These are phyloP conservation scores for Ambrosiella xylebori DNA, from an alignment of 2,329 filamentous ascomycete species.

Conservation along the genomic window DNA sequence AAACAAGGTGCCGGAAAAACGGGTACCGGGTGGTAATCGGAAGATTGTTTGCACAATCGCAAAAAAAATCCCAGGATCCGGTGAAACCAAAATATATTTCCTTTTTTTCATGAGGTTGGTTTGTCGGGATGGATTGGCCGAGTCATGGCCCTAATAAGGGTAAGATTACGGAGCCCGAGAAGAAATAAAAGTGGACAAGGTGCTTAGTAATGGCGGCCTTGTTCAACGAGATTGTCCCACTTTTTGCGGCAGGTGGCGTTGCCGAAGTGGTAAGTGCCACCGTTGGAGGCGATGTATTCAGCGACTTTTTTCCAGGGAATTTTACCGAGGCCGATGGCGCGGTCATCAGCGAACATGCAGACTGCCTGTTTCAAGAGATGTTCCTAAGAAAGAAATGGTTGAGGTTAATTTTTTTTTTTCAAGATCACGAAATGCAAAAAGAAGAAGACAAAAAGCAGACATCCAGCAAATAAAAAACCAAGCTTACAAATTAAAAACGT, in stretches of 20 bases:
- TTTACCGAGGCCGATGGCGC: constrained; percentile 21
- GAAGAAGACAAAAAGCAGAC: background rate
- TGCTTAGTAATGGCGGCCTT: background rate
- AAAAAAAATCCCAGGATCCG: background rate
- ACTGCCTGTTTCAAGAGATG: constrained; percentile 29
- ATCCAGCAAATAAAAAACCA: background rate
- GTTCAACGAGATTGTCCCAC: constrained; percentile 30
- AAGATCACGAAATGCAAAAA: background rate
- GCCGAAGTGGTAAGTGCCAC: constrained; percentile 42
- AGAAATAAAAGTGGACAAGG: too few relatives aligned
- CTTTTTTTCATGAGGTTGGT: background rate
- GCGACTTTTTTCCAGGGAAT: constrained; percentile 41
- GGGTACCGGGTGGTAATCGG: background rate
- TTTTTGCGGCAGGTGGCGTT: constrained; percentile 41
- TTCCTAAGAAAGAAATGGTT: constrained; percentile 21
- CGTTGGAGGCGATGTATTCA: constrained; percentile 32
- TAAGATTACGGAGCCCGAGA: background rate
- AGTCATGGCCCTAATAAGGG: background rate
- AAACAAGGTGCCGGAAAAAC: background rate
- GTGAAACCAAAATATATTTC: background rate
- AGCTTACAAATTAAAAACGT: background rate
- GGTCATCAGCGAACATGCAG: constrained; percentile 19
- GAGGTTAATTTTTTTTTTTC: background rate
- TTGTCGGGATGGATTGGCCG: background rate
- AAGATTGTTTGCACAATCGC: background rate